Conservation (phyloP, 108 stramenopile genomes). For the Conticribra guillardii region DNA sequence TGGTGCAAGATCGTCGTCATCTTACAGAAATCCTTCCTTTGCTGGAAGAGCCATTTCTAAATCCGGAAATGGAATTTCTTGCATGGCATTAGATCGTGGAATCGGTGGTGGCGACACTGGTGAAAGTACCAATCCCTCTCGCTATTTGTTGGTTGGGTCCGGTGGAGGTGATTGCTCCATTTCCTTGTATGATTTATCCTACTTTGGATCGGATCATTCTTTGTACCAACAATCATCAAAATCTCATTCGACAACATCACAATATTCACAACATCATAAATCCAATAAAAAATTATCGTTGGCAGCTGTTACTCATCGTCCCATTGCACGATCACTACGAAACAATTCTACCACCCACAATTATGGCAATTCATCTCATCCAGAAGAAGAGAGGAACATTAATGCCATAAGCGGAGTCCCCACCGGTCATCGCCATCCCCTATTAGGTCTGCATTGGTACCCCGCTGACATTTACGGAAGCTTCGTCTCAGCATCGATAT, state of each 20-base stretch:
- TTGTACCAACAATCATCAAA: conserved; percentile 25
- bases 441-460: conserved; percentile 72
- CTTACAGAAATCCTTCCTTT: not conserved
- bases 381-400: not conserved
- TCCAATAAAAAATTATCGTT: conserved; percentile 4
- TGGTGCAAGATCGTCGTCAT: not conserved
- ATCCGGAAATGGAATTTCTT: conserved; percentile 26
- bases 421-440: conserved; percentile 57
- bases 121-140: conserved; percentile 13
- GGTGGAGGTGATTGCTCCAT: conserved; percentile 62
- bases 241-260: not conserved
- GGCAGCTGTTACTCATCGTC: conserved; percentile 29
- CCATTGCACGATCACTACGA: conserved; percentile 61
- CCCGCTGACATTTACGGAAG: conserved; percentile 68
- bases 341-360: conserved; percentile 14
- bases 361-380: not conserved
- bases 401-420: conserved; percentile 33
- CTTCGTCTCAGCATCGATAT: conserved; percentile 68
- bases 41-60: conserved; percentile 1
- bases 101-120: not conserved
- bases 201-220: conserved; percentile 56
- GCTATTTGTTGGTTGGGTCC: conserved; percentile 76
- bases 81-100: conserved; percentile 44
- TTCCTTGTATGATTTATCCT: conserved; percentile 69
- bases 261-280: not conserved